Base-by-base conservation (phyloP, 805 yeast species). In the Lipomyces yamanashiensis region DNA sequence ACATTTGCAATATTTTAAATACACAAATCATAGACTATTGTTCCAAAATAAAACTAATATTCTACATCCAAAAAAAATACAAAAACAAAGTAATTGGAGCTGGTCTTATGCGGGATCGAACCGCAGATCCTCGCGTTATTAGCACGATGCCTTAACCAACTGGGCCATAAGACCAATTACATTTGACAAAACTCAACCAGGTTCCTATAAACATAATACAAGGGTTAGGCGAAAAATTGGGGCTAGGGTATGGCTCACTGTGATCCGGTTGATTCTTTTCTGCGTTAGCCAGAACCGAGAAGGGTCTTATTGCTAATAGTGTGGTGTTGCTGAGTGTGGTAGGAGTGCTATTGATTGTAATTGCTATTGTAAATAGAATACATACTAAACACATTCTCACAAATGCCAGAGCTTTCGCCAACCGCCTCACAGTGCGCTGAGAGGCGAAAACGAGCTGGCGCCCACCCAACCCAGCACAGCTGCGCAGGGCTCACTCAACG, bases 121-220 rank as follows among this genome's bases (percentile, higher is more conserved):
- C 68, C 68, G 68, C 68, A 52, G 68, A 65, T 65, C 68, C 68
- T 65, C 64, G 68, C 68, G 68, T 65, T 65, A 65, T 65, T 65
- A 65, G 68, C 68, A 65, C 68, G 64, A 65, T 65, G 68, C 68
- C 68, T 65, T 65, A 65, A 65, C 68, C 68, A 65, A 65, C 68
- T 65, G 68, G 68, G 68, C 68, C 68, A 65, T 54, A 57, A 65
- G 68, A 65, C 68, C 68, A 50, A 64, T 60, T 50, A 59, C 54
- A n/a, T 3, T 7, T 43, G 33, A 41, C 21, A n/a, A 39, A 39
- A 23, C 6, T 40, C 12, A 13, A 15, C 48, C n/a, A 17, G 48
- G 9, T 28, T 37, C 2, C 0, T 19, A 52, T 39, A 17, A 37
- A 15, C 34, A 5, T 10, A 7, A 13, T 1, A 13, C 34, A 17